Percentiles rank a stretch among this genome's conserved stretches.
Conservation (phyloP, 1,284 basidiomycete genomes). For the Hemileia vastatrix region DNA sequence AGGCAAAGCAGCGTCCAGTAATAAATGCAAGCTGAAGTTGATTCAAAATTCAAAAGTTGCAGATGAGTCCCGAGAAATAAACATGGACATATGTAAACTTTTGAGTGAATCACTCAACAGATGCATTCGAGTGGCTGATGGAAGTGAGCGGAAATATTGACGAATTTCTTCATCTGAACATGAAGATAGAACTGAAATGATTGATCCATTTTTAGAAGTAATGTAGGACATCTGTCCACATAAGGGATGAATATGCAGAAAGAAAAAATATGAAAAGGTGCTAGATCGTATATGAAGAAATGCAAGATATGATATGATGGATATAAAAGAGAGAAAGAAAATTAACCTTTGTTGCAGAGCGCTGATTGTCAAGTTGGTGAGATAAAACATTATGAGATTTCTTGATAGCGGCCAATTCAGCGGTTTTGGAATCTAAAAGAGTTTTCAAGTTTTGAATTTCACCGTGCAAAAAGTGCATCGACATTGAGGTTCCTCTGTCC, state of each 20-base stretch:
- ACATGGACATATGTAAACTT: not conserved
- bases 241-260: not conserved
- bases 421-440: not conserved
- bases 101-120: no score
- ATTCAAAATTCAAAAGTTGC: not conserved
- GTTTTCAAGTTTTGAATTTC: constrained; percentile 13
- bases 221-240: not conserved
- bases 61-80: not conserved
- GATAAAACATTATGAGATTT: not conserved
- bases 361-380: not conserved
- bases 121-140: constrained; percentile 4
- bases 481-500: constrained; percentile 16
- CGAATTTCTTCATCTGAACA: not conserved
- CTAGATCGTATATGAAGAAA: not conserved
- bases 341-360: not conserved
- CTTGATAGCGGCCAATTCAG: not conserved
- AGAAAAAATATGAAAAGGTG: not conserved
- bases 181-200: not conserved
- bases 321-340: not conserved
- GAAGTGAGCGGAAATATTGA: constrained; percentile 2
- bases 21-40: constrained; percentile 7
- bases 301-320: no score
- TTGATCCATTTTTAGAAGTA: not conserved
- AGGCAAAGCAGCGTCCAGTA: constrained; percentile 12
- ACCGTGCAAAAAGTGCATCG: constrained; percentile 17